Evolutionary conservation across 306 rosid species (phyloP).

Genomic region (Rosa multiflora): DNA sequence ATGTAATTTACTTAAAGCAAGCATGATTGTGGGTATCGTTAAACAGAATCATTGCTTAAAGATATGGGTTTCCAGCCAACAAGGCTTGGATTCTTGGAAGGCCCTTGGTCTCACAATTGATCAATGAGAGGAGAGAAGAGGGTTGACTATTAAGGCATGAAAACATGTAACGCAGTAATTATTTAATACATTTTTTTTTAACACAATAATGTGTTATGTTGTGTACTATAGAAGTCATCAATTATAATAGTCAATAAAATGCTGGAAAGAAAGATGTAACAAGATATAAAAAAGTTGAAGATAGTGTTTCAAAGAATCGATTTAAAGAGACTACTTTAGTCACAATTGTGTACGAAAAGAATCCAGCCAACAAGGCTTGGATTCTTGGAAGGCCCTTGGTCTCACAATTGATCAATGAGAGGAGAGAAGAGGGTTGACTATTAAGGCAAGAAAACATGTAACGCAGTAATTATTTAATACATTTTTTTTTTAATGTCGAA

Average conservation of each 20-base stretch:
- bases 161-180: neutral
- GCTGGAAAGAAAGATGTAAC: neutral
- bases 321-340: too few relatives aligned
- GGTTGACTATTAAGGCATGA: neutral
- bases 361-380: neutral
- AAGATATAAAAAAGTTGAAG: too few relatives aligned
- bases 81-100: neutral
- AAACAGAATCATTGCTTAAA: slow-evolving; percentile 8
- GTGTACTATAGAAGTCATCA: neutral
- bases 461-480: too few relatives aligned
- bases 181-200: neutral
- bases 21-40: neutral
- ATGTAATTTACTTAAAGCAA: slow-evolving; percentile 4
- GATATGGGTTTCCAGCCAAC: neutral
- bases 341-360: too few relatives aligned
- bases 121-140: neutral
- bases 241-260: neutral
- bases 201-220: too few relatives aligned
- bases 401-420: neutral
- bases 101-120: neutral
- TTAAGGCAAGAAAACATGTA: neutral
- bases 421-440: neutral
- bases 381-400: neutral
- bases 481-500: neutral
- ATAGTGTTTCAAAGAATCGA: too few relatives aligned